Conservation (phyloP, 306 rosid species). For the Adenanthera pavonina region DNA sequence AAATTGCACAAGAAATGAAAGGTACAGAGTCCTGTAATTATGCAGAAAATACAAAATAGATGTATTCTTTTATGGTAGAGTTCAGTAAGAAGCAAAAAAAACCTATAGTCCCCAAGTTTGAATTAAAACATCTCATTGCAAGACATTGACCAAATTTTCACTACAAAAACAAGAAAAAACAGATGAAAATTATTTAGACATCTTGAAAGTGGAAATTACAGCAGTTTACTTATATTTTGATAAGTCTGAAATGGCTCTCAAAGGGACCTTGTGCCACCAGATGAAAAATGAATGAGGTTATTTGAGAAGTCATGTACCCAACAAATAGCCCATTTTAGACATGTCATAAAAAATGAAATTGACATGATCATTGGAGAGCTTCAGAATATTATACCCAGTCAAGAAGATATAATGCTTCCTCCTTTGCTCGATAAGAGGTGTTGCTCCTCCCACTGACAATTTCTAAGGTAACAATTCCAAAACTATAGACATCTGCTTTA, state of each 20-base stretch:
- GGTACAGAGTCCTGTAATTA: neutral
- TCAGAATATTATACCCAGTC: constrained; percentile 52
- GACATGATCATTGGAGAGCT: neutral
- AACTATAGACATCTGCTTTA: constrained; percentile 81
- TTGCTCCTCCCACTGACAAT: constrained; percentile 65
- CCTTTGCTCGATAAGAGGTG: constrained; percentile 46
- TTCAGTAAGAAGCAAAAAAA: neutral
- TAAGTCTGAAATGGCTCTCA: neutral
- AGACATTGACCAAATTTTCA: neutral
- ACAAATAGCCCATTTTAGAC: neutral
- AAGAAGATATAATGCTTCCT: constrained; percentile 48
- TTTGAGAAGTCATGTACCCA: neutral
- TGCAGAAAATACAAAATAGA: neutral
- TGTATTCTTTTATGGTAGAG: neutral
- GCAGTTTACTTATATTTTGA: neutral
- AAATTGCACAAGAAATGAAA: neutral
- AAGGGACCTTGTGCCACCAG: neutral
- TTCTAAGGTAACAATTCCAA: constrained; percentile 68
- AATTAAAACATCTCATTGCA: neutral
- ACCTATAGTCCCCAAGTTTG: neutral
- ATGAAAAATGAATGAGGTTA: neutral
- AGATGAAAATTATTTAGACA: neutral
- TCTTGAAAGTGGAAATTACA: neutral
- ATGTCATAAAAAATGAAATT: neutral
- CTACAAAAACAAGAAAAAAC: neutral